These are phyloP conservation scores for Lunasporangiospora selenospora DNA, from an alignment of 192 early-diverging fungal genomes.

Conservation along the genomic window DNA sequence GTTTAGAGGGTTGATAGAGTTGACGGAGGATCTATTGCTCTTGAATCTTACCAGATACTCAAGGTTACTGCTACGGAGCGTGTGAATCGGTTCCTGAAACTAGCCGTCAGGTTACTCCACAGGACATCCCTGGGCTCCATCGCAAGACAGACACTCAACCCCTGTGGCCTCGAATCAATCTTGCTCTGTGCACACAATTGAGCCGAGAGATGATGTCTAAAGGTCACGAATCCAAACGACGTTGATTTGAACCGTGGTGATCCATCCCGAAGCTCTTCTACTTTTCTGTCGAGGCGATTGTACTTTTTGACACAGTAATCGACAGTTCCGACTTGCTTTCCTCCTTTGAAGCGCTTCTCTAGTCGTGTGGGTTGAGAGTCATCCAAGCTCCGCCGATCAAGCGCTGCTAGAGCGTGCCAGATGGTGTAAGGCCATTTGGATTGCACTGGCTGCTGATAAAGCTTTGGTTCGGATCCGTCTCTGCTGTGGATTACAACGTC, in stretches of 20 bases:
- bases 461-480: not conserved
- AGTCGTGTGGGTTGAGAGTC: constrained; percentile 19
- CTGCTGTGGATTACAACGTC: constrained; percentile 34
- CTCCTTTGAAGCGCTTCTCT: not conserved
- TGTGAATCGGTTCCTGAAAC: constrained; percentile 26
- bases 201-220: constrained; percentile 48
- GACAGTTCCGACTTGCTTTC: constrained; percentile 9
- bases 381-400: not conserved
- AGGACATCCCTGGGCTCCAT: constrained; percentile 62
- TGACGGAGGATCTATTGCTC: constrained; percentile 4
- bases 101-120: constrained; percentile 50
- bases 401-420: constrained; percentile 4
- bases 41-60: constrained; percentile 35
- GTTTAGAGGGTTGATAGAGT: too few relatives aligned
- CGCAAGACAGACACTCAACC: constrained; percentile 49
- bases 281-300: constrained; percentile 23
- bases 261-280: constrained; percentile 25
- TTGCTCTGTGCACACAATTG: constrained; percentile 53
- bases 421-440: constrained; percentile 7
- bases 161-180: constrained; percentile 48
- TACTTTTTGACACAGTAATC: constrained; percentile 26
- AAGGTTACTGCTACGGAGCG: constrained; percentile 41
- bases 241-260: constrained; percentile 53
- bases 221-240: constrained; percentile 57
- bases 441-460: too few relatives aligned